Percentiles rank a stretch among this genome's conserved stretches.
phyloP scores from a whole-genome alignment of 495 filamentous ascomycete species.

The Daldinia grandis region DNA sequence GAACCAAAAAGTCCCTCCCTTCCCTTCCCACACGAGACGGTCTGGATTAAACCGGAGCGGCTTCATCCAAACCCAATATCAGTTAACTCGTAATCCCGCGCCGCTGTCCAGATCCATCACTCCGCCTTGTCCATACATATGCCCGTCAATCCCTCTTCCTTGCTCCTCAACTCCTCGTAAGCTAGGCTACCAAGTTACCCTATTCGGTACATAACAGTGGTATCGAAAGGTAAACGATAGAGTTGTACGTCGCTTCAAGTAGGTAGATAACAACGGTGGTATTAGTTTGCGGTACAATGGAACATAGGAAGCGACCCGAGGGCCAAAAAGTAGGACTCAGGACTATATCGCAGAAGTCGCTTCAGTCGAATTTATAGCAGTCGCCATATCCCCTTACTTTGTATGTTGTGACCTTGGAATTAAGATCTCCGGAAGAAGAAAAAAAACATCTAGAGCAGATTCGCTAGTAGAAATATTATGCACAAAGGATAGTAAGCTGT shows the following conservation, averaged over 20 bases:
- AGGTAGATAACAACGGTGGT: slow-evolving; percentile 1
- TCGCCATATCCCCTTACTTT: slow-evolving; percentile 4
- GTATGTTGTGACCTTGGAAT: slow-evolving; percentile 26
- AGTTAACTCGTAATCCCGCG: slow-evolving; percentile 3
- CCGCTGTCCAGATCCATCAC: slow-evolving; percentile 4
- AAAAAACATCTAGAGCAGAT: slow-evolving; percentile 22
- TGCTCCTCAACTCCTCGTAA: neutral
- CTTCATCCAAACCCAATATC: slow-evolving; percentile 1
- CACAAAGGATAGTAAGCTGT: slow-evolving; percentile 36
- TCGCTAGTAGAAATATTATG: slow-evolving; percentile 25
- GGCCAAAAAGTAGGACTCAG: neutral
- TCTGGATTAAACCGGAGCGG: neutral
- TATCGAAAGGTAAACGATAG: slow-evolving; percentile 3
- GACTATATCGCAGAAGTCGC: slow-evolving; percentile 15
- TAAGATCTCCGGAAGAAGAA: slow-evolving; percentile 5
- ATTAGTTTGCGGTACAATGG: slow-evolving; percentile 19
- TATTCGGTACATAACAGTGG: neutral
- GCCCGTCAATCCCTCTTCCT: neutral
- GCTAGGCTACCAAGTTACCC: neutral
- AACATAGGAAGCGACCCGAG: slow-evolving; percentile 11
- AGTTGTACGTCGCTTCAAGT: neutral
- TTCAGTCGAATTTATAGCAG: slow-evolving; percentile 29
- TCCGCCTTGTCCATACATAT: neutral
- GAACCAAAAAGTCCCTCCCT: slow-evolving; percentile 4
- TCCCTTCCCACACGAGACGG: neutral